A percentile compares a stretch with the other conserved stretches of the same genome.
Evolutionary conservation across 805 yeast species (phyloP).

Genomic region (Saccharomyces mikatae): DNA sequence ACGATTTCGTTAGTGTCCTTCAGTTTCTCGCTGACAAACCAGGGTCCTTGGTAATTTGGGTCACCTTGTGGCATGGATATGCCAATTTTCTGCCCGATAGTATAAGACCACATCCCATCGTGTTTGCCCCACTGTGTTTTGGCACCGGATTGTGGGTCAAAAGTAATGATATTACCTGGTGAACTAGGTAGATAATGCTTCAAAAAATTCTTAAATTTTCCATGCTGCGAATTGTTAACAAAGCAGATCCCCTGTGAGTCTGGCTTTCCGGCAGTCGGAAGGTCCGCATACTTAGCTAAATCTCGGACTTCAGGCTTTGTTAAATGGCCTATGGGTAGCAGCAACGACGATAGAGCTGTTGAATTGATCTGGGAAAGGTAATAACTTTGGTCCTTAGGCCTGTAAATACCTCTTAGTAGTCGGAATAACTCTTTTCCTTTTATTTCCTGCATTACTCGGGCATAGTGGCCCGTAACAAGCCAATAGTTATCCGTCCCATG

Average conservation of each 20-base stretch:
- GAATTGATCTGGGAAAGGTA: constrained; percentile 65
- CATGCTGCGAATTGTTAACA: constrained; percentile 55
- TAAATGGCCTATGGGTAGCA: constrained; percentile 77
- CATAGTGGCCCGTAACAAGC: constrained; percentile 86
- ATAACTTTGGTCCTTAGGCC: constrained; percentile 80
- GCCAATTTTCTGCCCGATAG: constrained; percentile 75
- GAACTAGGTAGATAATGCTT: constrained; percentile 62
- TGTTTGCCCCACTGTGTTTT: constrained; percentile 77
- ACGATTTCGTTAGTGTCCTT: constrained; percentile 60
- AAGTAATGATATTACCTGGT: constrained; percentile 69
- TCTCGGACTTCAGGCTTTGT: constrained; percentile 67
- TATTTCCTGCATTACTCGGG: constrained; percentile 40
- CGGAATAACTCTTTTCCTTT: constrained; percentile 27
- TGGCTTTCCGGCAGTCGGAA: constrained; percentile 67
- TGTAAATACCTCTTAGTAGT: constrained; percentile 50
- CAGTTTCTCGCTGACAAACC: constrained; percentile 79
- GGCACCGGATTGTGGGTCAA: constrained; percentile 37
- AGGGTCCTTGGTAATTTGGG: constrained; percentile 62
- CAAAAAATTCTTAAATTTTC: constrained; percentile 62
- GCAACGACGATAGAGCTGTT: constrained; percentile 37
- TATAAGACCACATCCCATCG: constrained; percentile 87
- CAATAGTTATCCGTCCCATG: constrained; percentile 50
- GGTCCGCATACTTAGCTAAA: constrained; percentile 46
- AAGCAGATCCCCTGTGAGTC: constrained; percentile 95
- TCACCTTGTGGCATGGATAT: constrained; percentile 85